Conservation (phyloP, 2,329 filamentous ascomycete genomes). For the Fusarium piperis region DNA sequence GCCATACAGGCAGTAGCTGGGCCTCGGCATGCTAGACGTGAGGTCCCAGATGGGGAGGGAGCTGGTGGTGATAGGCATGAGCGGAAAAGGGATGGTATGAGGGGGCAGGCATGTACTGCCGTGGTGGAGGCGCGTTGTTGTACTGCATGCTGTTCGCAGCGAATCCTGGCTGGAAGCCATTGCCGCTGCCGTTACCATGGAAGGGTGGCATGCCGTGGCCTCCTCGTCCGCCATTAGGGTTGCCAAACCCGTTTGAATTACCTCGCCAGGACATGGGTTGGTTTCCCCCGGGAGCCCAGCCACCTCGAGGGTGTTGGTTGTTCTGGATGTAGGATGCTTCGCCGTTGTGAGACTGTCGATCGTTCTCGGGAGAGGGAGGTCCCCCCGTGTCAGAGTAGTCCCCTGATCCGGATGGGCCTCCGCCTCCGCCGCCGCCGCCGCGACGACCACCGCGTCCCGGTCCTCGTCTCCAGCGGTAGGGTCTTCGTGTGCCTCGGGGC, state of each 20-base stretch:
- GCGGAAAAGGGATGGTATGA: conserved; percentile 10
- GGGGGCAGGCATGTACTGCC: conserved; percentile 15
- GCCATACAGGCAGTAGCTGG: too few species aligned
- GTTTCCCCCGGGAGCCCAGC: conserved; percentile 10
- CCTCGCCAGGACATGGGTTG: conserved; percentile 21
- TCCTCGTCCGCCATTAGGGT: conserved; percentile 1
- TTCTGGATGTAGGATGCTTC: conserved; percentile 1
- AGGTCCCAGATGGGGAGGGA: conserved; percentile 23
- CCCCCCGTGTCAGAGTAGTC: conserved; percentile 6
- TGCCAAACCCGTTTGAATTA: conserved; percentile 12
- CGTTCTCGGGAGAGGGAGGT: conserved; percentile 14
- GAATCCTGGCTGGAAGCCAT: conserved; percentile 12
- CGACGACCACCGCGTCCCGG: conserved; percentile 32
- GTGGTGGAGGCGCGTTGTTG: conserved; percentile 2
- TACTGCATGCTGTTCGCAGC: background rate
- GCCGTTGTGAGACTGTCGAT: conserved; percentile 10
- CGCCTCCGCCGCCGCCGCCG: background rate
- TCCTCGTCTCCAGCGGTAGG: conserved; percentile 40
- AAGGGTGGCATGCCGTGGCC: conserved; percentile 8
- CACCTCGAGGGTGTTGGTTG: background rate
- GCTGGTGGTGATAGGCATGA: conserved; percentile 19
- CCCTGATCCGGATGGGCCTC: background rate
- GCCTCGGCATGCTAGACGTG: conserved; percentile 6
- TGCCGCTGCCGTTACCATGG: background rate
- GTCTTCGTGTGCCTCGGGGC: conserved; percentile 44